These are phyloP conservation scores for Dendrobium chrysotoxum DNA, from an alignment of 106 monocot genomes.

Conservation along the genomic window DNA sequence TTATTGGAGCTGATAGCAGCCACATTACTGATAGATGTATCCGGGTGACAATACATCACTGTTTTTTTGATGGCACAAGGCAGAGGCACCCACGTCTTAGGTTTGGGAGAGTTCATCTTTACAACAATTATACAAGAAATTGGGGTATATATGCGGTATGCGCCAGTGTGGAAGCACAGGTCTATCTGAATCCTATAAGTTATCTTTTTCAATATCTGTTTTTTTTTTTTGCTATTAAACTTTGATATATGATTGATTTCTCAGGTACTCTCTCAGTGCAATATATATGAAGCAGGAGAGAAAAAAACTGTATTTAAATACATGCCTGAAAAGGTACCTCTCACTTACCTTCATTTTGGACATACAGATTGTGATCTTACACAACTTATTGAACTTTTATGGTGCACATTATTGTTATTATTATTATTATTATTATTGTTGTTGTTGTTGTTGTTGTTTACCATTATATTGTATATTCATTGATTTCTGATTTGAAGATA, in stretches of 20 bases:
- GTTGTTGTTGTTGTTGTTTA: too few relatives aligned
- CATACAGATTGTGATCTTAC: neutral
- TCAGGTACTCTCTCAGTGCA: conserved; percentile 81
- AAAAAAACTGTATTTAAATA: conserved; percentile 68
- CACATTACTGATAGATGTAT: conserved; percentile 70
- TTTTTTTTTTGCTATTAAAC: neutral
- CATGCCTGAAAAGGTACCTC: conserved; percentile 67
- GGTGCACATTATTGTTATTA: neutral
- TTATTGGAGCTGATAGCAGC: conserved; percentile 70
- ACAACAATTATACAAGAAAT: conserved; percentile 87
- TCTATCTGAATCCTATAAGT: conserved; percentile 1
- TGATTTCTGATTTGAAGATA: neutral
- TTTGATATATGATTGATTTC: neutral
- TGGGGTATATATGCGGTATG: conserved; percentile 98
- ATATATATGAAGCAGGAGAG: conserved; percentile 82
- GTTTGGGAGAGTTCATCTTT: conserved; percentile 88
- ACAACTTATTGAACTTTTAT: neutral
- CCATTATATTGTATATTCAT: neutral
- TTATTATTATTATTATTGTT: neutral
- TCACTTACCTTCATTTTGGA: neutral
- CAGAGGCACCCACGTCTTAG: conserved; percentile 85
- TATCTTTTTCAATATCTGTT: neutral
- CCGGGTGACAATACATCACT: conserved; percentile 87
- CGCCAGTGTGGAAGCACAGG: conserved; percentile 90
- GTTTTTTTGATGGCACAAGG: conserved; percentile 84